Percentiles rank a stretch among this genome's conserved stretches.
Conservation (phyloP, 306 rosid genomes). For the Morella rubra region DNA sequence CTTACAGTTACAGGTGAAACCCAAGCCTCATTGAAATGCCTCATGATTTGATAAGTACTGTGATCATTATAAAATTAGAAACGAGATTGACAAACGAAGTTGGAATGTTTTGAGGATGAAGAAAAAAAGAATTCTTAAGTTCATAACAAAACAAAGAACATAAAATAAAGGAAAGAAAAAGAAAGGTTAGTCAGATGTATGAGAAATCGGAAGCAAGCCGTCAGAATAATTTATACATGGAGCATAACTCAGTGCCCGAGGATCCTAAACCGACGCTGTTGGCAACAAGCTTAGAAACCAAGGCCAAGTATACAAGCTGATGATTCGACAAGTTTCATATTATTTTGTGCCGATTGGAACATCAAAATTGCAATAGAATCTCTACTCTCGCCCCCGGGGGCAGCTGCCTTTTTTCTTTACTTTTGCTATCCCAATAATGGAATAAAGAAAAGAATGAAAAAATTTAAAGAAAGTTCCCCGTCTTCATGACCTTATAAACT, state of each 20-base stretch:
- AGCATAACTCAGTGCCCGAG: background rate
- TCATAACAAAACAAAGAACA: background rate
- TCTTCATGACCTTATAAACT: slow-evolving; percentile 1
- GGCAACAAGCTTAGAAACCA: background rate
- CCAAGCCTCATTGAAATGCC: too few relatives aligned
- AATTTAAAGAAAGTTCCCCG: background rate
- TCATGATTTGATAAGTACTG: too few relatives aligned
- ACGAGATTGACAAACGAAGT: too few relatives aligned
- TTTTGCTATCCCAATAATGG: background rate
- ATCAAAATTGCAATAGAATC: background rate
- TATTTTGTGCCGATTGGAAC: slow-evolving; percentile 2
- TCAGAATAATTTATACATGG: background rate
- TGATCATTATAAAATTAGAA: too few relatives aligned
- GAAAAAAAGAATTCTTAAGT: too few relatives aligned
- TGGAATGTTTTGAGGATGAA: too few relatives aligned
- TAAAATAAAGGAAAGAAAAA: too few relatives aligned
- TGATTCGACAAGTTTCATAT: background rate
- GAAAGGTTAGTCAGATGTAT: background rate
- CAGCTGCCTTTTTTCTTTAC: background rate
- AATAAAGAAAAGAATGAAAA: too few relatives aligned
- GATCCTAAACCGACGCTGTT: background rate
- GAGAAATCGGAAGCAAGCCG: background rate
- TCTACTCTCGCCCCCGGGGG: background rate
- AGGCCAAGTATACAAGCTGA: background rate
- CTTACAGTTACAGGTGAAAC: too few relatives aligned